Percentiles rank a stretch among this genome's conserved stretches.
These are phyloP conservation scores for Solanum neorickii DNA, from an alignment of 257 asterid genomes.

Conservation along the genomic window DNA sequence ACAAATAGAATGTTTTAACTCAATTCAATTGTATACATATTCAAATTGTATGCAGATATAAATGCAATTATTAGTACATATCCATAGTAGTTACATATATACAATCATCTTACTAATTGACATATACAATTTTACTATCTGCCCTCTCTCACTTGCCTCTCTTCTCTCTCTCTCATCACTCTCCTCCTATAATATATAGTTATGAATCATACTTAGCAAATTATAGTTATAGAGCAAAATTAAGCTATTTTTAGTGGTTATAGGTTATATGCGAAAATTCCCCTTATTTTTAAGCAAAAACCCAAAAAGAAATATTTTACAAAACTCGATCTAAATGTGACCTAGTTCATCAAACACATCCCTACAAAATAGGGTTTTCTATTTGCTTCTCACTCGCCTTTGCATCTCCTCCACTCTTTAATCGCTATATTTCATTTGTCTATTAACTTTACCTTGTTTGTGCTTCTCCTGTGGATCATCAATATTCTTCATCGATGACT, in stretches of 20 bases:
- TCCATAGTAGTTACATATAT: neutral
- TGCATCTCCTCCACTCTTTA: neutral
- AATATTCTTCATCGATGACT: neutral
- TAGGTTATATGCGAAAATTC: neutral
- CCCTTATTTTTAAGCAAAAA: neutral
- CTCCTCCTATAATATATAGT: neutral
- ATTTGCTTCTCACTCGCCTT: neutral
- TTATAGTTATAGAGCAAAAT: neutral
- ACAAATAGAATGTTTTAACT: too few relatives aligned
- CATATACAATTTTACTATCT: neutral
- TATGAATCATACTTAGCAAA: neutral
- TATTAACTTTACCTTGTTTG: neutral
- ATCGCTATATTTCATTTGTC: neutral
- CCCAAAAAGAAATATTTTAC: neutral
- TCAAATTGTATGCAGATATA: neutral
- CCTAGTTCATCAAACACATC: neutral
- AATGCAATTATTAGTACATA: too few relatives aligned
- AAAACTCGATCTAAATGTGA: neutral
- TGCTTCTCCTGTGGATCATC: neutral
- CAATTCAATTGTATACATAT: too few relatives aligned
- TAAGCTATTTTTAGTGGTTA: neutral
- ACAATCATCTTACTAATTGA: too few relatives aligned
- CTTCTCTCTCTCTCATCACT: neutral
- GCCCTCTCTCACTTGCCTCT: neutral
- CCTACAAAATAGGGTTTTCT: neutral